Evolutionary conservation across 306 rosid genomes (phyloP).

Genomic region (Vicia faba): DNA sequence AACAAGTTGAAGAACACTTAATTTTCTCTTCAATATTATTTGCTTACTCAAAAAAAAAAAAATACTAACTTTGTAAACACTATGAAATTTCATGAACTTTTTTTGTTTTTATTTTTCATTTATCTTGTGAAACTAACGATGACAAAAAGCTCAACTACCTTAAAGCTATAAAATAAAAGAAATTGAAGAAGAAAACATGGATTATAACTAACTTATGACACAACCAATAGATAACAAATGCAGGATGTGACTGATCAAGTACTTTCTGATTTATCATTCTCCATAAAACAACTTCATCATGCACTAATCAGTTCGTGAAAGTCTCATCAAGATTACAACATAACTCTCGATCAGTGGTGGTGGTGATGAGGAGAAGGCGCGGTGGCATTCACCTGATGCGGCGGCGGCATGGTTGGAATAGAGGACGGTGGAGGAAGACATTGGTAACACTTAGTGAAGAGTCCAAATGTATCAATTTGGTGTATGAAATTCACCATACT

Average conservation of each 20-base stretch:
- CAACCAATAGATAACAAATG: conserved; percentile 15
- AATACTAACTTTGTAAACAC: background rate
- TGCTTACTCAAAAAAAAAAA: no score
- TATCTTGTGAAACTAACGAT: conserved; percentile 6
- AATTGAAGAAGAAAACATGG: background rate
- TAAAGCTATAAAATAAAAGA: background rate
- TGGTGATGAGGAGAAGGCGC: conserved; percentile 57
- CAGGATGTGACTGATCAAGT: background rate
- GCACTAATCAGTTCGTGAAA: background rate
- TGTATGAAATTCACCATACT: conserved; percentile 81
- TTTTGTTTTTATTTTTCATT: conserved; percentile 5
- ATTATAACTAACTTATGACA: background rate
- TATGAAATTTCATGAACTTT: conserved; percentile 8
- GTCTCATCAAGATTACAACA: background rate
- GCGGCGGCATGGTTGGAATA: conserved; percentile 31
- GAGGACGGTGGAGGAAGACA: conserved; percentile 59
- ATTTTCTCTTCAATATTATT: no score
- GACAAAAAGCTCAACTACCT: conserved; percentile 13
- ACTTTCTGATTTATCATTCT: background rate
- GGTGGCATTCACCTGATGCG: conserved; percentile 51
- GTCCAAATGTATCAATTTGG: conserved; percentile 93
- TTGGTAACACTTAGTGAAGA: conserved; percentile 94
- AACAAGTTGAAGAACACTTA: no score
- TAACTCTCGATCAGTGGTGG: background rate
- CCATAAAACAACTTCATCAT: conserved; percentile 3